A percentile compares a stretch with the other conserved stretches of the same genome.
These are phyloP conservation scores for Fraxinus baroniana DNA, from an alignment of 305 asterid species.

Conservation along the genomic window DNA sequence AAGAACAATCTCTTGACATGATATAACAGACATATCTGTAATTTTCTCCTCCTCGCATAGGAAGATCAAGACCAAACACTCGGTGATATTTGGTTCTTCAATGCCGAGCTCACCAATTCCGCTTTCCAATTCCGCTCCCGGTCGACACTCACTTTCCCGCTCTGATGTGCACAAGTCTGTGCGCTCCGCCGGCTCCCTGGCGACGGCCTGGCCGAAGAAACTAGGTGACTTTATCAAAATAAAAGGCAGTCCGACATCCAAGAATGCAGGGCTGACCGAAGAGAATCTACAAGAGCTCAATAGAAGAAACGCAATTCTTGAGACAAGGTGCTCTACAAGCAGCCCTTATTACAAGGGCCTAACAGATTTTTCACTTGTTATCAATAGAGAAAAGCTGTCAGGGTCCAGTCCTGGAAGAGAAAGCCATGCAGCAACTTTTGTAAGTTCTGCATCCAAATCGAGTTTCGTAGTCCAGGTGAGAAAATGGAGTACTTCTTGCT, in stretches of 20 bases:
- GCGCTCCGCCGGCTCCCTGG: slow-evolving; percentile 41
- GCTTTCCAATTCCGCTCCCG: slow-evolving; percentile 56
- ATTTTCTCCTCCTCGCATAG: not conserved
- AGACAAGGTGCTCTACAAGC: slow-evolving; percentile 29
- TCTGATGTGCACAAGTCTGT: slow-evolving; percentile 26
- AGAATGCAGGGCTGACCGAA: slow-evolving; percentile 37
- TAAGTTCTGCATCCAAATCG: slow-evolving; percentile 42
- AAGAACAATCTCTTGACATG: not conserved
- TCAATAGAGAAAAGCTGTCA: slow-evolving; percentile 44
- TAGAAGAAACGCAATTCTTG: slow-evolving; percentile 23
- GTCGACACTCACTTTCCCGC: slow-evolving; percentile 35
- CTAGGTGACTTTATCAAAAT: slow-evolving; percentile 27
- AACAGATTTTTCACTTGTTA: slow-evolving; percentile 51
- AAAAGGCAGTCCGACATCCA: slow-evolving; percentile 13
- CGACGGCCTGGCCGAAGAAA: slow-evolving; percentile 45
- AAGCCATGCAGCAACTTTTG: slow-evolving; percentile 41
- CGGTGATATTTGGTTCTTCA: slow-evolving; percentile 20
- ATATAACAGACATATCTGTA: not conserved
- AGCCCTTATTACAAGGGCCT: slow-evolving; percentile 78
- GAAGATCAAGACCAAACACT: not conserved
- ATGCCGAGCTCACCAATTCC: slow-evolving; percentile 63
- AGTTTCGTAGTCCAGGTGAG: slow-evolving; percentile 45
- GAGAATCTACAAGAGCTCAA: slow-evolving; percentile 49
- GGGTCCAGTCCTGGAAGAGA: slow-evolving; percentile 49
- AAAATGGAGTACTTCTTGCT: slow-evolving; percentile 42